phyloP scores from a whole-genome alignment of 1,139 yeast genomes.

The Lodderomyces jiufengensis region DNA sequence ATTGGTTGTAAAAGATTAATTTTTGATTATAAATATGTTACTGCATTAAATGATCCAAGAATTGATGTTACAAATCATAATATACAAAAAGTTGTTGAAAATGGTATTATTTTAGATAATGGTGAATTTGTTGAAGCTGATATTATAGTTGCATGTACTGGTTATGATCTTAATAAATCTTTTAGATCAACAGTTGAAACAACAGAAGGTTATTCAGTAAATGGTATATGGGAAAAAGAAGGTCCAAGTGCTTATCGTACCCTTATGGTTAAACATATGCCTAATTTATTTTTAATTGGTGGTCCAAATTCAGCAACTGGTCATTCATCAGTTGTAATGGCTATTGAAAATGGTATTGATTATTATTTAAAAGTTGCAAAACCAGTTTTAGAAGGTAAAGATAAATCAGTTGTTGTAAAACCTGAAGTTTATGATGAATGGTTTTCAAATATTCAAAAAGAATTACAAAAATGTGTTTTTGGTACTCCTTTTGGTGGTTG shows the following conservation, averaged over 20 bases:
- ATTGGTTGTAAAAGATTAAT: constrained; percentile 44
- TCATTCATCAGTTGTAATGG: constrained; percentile 41
- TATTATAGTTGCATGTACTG: constrained; percentile 45
- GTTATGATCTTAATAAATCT: constrained; percentile 28
- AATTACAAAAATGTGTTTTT: constrained; percentile 30
- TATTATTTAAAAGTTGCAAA: constrained; percentile 24
- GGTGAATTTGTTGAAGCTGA: constrained; percentile 34
- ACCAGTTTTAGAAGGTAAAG: constrained; percentile 28
- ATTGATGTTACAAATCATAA: constrained; percentile 24
- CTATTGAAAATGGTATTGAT: constrained; percentile 36
- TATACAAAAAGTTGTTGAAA: constrained; percentile 26
- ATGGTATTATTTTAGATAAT: constrained; percentile 27
- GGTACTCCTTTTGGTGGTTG: constrained; percentile 45
- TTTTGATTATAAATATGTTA: constrained; percentile 36
- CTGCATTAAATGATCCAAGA: constrained; percentile 31
- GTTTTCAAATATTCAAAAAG: constrained; percentile 28
- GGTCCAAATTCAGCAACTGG: constrained; percentile 48
- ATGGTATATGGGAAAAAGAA: constrained; percentile 26
- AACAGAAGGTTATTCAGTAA: constrained; percentile 21
- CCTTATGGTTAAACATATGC: constrained; percentile 29
- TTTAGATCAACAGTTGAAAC: constrained; percentile 26
- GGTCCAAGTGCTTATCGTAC: constrained; percentile 40
- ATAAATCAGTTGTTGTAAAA: constrained; percentile 30
- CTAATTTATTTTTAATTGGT: constrained; percentile 35
- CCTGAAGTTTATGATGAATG: constrained; percentile 34